Evolutionary conservation across 352 stramenopile genomes (phyloP), one percentile per base, ranked within the genome.

Genomic region (Globisporangium ultimum): DNA sequence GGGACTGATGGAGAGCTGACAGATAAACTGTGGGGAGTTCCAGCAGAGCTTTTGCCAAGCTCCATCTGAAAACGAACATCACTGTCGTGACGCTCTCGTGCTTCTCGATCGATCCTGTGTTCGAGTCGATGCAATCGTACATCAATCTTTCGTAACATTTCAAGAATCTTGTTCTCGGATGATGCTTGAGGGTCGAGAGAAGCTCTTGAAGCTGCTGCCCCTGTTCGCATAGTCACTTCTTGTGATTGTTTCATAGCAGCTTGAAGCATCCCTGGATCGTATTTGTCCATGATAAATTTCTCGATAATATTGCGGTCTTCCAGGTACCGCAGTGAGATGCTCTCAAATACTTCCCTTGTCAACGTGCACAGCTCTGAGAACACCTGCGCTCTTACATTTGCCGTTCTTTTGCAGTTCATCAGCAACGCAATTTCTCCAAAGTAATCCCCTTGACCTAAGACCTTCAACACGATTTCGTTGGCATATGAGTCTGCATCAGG

Each of bases 221-320:
- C 49, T 0, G 64, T 61, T 1, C 77, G 76, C 68, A 87, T 84
- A 45, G 76, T 78, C 3, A 91, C 64, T 28, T 89, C 78, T 20
- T 88, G 76, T 0, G 78, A 88, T 63, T 90, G 81, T 53, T 89
- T 88, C 72, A 93, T 80, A 10, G 81, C 79, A 8, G 80, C 79
- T 50, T 88, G 76, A 0, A 93, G 61, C 78, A 93, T 90, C 0
- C 64, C 58, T 1, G 81, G 79, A 41, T 93, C 80, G 64, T 93
- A 91, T 56, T 89, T 90, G 68, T 91, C 76, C 70, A 91, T 90
- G 63, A 93, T 93, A 58, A 91, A 89, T 57, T 89, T 87, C 53
- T 93, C 84, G 22, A 91, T 93, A 52, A 91, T 86, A 34, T 63
- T 83, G 15, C 84, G 79, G 40, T 93, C 84, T 36, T 93, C 84